These are phyloP conservation scores for Heritiera littoralis DNA, from an alignment of 345 rosid species.

Conservation along the genomic window DNA sequence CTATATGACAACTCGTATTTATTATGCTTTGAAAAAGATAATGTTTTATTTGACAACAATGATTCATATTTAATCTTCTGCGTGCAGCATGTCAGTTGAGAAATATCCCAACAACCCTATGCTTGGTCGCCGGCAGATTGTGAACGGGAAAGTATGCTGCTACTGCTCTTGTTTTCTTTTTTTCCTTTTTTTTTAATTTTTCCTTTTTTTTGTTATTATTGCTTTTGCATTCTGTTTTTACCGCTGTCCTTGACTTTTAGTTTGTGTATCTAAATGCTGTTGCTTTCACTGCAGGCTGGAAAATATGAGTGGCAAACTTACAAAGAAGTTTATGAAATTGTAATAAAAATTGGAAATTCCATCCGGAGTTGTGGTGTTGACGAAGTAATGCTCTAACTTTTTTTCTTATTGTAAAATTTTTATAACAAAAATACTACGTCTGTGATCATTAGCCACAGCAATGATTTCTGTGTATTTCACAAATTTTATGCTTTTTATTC, in stretches of 20 bases:
- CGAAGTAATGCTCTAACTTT: constrained; percentile 46
- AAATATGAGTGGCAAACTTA: constrained; percentile 87
- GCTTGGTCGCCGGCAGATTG: constrained; percentile 88
- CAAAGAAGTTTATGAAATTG: constrained; percentile 73
- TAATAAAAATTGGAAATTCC: constrained; percentile 79
- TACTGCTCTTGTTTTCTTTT: not conserved
- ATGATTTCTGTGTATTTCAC: not conserved
- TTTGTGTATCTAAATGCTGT: constrained; percentile 1
- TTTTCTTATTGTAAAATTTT: not conserved
- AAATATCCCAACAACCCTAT: constrained; percentile 69
- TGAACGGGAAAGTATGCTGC: constrained; percentile 63
- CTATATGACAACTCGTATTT: not conserved
- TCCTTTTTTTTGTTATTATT: not conserved
- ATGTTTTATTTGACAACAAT: not conserved
- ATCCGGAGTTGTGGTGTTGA: constrained; percentile 78
- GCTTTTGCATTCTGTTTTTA: constrained; percentile 9
- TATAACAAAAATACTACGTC: not conserved
- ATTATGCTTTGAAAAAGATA: not conserved
- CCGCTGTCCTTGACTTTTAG: not conserved
- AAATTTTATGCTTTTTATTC: not conserved
- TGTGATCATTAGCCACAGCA: not conserved
- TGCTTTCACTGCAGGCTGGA: constrained; percentile 59
- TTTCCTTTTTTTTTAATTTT: not conserved
- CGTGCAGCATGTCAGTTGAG: constrained; percentile 69
- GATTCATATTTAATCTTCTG: constrained; percentile 17